phyloP scores from a whole-genome alignment of 2,329 filamentous ascomycete species.

The Fusarium subglutinans region DNA sequence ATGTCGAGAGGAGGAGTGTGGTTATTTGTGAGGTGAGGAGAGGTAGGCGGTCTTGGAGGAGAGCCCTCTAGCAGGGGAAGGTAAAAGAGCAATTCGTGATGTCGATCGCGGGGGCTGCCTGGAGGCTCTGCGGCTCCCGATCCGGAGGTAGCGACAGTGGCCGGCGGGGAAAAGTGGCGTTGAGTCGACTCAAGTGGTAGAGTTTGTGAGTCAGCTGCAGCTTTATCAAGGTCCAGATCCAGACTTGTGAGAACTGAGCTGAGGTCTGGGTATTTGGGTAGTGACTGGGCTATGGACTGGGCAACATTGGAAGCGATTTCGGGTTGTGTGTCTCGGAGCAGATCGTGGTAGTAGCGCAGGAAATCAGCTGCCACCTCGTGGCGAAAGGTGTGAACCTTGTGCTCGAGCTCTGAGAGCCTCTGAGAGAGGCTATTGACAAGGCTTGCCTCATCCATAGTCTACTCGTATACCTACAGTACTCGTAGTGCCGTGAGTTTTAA shows the following conservation, averaged over 20 bases:
- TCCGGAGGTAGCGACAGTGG: conserved; percentile 42
- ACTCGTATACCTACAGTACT: conserved; percentile 20
- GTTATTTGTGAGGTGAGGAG: conserved; percentile 31
- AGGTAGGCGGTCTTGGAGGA: conserved; percentile 37
- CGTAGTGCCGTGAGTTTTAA: conserved; percentile 35
- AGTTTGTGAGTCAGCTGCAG: conserved; percentile 48
- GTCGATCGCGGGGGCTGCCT: conserved; percentile 62
- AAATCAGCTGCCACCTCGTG: conserved; percentile 67
- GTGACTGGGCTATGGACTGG: conserved; percentile 56
- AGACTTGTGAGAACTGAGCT: conserved; percentile 48
- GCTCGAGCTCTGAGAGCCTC: conserved; percentile 66
- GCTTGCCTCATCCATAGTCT: conserved; percentile 52
- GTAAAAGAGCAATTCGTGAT: conserved; percentile 71
- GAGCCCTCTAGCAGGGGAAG: conserved; percentile 67
- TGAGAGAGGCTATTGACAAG: conserved; percentile 62
- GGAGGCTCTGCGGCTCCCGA: conserved; percentile 46
- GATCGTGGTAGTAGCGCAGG: conserved; percentile 60
- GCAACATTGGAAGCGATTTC: conserved; percentile 58
- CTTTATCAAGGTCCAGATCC: conserved; percentile 46
- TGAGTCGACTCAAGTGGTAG: conserved; percentile 44
- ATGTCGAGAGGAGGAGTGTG: conserved; percentile 30
- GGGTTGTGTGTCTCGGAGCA: conserved; percentile 59
- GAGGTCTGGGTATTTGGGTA: conserved; percentile 58
- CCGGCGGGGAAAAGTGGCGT: conserved; percentile 46
- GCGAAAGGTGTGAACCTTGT: conserved; percentile 65